Base-by-base conservation (phyloP, 148 eudicot species). In the Amaranthus hypochondriacus region DNA sequence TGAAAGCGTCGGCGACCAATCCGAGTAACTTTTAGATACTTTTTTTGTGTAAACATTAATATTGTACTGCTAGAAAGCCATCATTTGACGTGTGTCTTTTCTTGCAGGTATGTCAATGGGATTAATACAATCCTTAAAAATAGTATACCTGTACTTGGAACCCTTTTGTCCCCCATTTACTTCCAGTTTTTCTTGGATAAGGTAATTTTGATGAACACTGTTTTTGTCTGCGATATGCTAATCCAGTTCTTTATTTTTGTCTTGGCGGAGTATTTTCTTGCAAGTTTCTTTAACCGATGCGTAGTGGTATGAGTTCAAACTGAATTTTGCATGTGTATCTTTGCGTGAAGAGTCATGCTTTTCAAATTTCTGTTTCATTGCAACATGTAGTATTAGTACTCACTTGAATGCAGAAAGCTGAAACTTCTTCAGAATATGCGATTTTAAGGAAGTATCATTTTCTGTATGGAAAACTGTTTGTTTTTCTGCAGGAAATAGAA, bases 1-100 rank as follows among this genome's bases (percentile, higher is more conserved):
- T 80, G 98, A 94, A 84, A 94, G 98, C 83, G 98, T 94, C 77
- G 98, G 98, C 76, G 98, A 94, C 76, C 98, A 94, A 75, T 94
- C 98, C 62, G 96, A 75, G 97, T 93, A 89, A 82, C 85, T 72
- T 76, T 66, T 55, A 18, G 69, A 70, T 55, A 70, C 77, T 79
- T 51, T 44, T 55, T 48, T 62, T 61, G 7, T 18, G 18, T 76
- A 9, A 46, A 56, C 2, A 28, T 50, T 48, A 47, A 54, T 53
- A 4, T 62, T 54, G 64, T 74, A 42, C n/a, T 59, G 47, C 39
- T 68, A 21, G 15, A 51, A 61, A 60, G 6, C 66, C 69, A 59
- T 6, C 55, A 52, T 51, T 60, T 44, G 52, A 69, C 61, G 46
- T 82, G 53, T 69, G 55, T 82, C 62, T 79, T 7, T 82, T 46